phyloP scores from a whole-genome alignment of 2,329 filamentous ascomycete species.

The Didymella sp. region DNA sequence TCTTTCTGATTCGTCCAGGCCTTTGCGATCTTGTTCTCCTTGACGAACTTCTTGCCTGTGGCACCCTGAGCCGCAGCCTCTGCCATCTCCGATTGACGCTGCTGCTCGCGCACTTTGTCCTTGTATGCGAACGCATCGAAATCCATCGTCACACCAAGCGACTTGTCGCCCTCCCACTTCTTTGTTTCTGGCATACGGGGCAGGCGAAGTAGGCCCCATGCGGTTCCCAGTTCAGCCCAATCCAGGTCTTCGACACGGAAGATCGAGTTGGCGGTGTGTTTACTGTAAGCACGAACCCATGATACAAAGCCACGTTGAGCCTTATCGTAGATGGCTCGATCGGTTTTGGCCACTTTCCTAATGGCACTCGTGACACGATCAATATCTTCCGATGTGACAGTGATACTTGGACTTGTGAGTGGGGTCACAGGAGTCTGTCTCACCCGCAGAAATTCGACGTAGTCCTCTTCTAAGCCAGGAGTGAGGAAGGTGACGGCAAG shows the following conservation, averaged over 20 bases:
- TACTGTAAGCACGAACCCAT: constrained; percentile 90
- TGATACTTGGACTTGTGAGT: constrained; percentile 64
- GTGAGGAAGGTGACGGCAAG: constrained; percentile 86
- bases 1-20: constrained; percentile 51
- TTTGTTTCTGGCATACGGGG: constrained; percentile 89
- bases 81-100: constrained; percentile 48
- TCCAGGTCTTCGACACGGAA: constrained; percentile 83
- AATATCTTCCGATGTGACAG: constrained; percentile 68
- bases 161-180: constrained; percentile 55
- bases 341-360: constrained; percentile 64
- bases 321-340: constrained; percentile 80
- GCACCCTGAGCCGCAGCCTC: constrained; percentile 34
- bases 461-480: constrained; percentile 85
- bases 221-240: constrained; percentile 80
- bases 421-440: constrained; percentile 82
- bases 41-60: constrained; percentile 30
- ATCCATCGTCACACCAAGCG: constrained; percentile 50
- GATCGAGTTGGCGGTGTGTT: constrained; percentile 89
- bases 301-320: constrained; percentile 91
- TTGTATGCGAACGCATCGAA: constrained; percentile 53
- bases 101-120: constrained; percentile 54
- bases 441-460: constrained; percentile 83
- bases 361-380: constrained; percentile 65
- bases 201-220: constrained; percentile 85
- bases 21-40: constrained; percentile 36